Conservation (phyloP, 2,329 filamentous ascomycete genomes). For the Fusarium equiseti region DNA sequence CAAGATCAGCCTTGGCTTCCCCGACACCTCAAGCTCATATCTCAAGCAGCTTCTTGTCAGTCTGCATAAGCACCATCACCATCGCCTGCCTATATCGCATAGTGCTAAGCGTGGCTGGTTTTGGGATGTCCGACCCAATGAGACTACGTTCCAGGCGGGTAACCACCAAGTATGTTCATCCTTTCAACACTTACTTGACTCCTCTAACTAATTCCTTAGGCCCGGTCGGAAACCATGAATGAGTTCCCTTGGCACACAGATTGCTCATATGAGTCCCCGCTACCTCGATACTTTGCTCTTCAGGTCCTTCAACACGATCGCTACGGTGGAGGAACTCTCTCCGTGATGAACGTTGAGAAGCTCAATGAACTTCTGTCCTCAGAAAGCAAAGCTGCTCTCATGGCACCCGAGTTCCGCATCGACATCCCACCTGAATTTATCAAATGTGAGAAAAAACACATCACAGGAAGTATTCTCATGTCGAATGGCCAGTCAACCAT, state of each 20-base stretch:
- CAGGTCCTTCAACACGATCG: slow-evolving; percentile 57
- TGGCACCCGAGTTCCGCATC: slow-evolving; percentile 50
- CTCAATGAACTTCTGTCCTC: slow-evolving; percentile 47
- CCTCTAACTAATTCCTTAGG: background rate
- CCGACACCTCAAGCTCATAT: slow-evolving; percentile 51
- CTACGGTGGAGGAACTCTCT: slow-evolving; percentile 56
- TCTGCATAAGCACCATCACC: slow-evolving; percentile 51
- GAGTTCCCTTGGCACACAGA: slow-evolving; percentile 60
- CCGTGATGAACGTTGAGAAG: slow-evolving; percentile 52
- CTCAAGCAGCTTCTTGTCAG: slow-evolving; percentile 50
- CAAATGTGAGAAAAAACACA: too few relatives aligned
- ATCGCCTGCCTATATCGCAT: slow-evolving; percentile 56
- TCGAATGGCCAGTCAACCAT: slow-evolving; percentile 6
- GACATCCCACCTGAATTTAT: slow-evolving; percentile 52
- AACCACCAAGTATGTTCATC: slow-evolving; percentile 53
- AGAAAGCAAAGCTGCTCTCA: slow-evolving; percentile 39
- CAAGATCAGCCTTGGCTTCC: slow-evolving; percentile 52
- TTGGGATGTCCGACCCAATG: slow-evolving; percentile 56
- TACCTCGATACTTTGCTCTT: slow-evolving; percentile 56
- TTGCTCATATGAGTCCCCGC: slow-evolving; percentile 56
- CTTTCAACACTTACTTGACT: too few relatives aligned
- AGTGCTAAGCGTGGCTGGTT: slow-evolving; percentile 59
- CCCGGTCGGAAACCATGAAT: slow-evolving; percentile 53
- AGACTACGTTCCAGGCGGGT: slow-evolving; percentile 46
- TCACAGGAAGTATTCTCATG: slow-evolving; percentile 44